phyloP scores from a whole-genome alignment of 371 early-diverging fungal species.

The Syncephalastrum contaminatum region DNA sequence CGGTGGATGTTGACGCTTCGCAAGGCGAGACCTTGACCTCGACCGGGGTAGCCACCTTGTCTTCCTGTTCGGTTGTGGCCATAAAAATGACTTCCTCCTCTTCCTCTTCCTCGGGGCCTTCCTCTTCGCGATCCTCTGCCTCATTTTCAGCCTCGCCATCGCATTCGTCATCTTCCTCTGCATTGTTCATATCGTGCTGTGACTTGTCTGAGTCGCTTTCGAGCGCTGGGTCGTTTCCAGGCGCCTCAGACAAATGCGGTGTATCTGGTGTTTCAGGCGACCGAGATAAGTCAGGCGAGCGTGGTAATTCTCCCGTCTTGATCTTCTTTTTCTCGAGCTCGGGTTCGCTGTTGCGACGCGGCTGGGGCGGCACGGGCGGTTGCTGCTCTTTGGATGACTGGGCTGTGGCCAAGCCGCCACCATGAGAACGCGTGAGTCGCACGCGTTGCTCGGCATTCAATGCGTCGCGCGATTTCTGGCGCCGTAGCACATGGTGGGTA shows the following conservation, averaged over 20 bases:
- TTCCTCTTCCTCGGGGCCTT: constrained; percentile 25
- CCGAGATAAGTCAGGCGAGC: no score
- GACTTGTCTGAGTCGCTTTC: constrained; percentile 2
- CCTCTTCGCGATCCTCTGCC: constrained; percentile 32
- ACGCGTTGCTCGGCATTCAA: constrained; percentile 14
- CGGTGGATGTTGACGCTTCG: constrained; percentile 8
- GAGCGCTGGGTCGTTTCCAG: constrained; percentile 1
- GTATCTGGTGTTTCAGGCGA: no score
- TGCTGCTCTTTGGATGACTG: constrained; percentile 1
- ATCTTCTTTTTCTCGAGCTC: neutral
- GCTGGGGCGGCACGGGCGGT: neutral
- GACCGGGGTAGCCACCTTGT: constrained; percentile 23
- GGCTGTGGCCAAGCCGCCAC: constrained; percentile 1
- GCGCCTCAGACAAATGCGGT: neutral
- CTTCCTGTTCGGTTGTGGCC: constrained; percentile 29
- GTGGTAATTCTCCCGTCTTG: no score
- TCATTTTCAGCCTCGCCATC: constrained; percentile 24
- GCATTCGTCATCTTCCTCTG: constrained; percentile 15
- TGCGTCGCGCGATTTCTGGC: constrained; percentile 34
- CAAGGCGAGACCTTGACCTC: constrained; percentile 28
- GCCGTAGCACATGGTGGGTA: constrained; percentile 20
- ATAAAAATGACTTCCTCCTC: constrained; percentile 44
- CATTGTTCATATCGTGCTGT: constrained; percentile 13
- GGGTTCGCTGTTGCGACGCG: constrained; percentile 1
- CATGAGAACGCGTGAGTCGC: neutral